Percentiles rank a stretch among this genome's conserved stretches.
These are phyloP conservation scores for Neofusicoccum ribis DNA, from an alignment of 2,329 filamentous ascomycete genomes.

Conservation along the genomic window DNA sequence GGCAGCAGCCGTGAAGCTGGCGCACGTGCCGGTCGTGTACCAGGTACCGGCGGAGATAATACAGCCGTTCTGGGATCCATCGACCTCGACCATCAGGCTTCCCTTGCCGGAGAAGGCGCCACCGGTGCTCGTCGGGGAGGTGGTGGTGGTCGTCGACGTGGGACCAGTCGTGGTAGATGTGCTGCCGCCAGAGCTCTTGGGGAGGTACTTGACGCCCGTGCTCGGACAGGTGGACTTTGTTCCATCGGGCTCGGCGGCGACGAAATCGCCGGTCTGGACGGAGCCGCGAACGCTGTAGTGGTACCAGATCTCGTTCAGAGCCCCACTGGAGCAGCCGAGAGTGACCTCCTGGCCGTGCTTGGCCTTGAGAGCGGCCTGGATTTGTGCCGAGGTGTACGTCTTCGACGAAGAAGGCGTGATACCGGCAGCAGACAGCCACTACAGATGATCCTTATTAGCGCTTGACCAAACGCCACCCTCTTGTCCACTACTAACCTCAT, in stretches of 20 bases:
- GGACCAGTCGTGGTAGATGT: slow-evolving; percentile 35
- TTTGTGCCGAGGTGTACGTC: slow-evolving; percentile 61
- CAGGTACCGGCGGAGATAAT: slow-evolving; percentile 67
- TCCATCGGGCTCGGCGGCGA: slow-evolving; percentile 58
- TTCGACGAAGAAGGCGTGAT: slow-evolving; percentile 55
- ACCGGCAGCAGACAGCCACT: slow-evolving; percentile 61
- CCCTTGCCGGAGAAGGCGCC: slow-evolving; percentile 57
- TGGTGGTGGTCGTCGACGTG: slow-evolving; percentile 27
- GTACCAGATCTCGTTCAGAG: slow-evolving; percentile 59
- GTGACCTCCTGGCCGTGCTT: slow-evolving; percentile 58
- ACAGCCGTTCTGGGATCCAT: slow-evolving; percentile 59
- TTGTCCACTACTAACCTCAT: slow-evolving; percentile 46
- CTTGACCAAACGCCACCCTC: not conserved
- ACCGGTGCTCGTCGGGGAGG: slow-evolving; percentile 29
- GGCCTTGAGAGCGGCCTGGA: slow-evolving; percentile 58
- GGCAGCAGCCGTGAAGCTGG: slow-evolving; percentile 60
- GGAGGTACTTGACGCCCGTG: slow-evolving; percentile 64
- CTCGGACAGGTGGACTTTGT: slow-evolving; percentile 63
- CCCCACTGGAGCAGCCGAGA: slow-evolving; percentile 55
- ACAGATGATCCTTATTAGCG: slow-evolving; percentile 18
- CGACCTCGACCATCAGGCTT: slow-evolving; percentile 57
- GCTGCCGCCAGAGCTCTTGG: slow-evolving; percentile 48
- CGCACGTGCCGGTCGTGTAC: slow-evolving; percentile 68
- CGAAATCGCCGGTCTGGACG: slow-evolving; percentile 61
- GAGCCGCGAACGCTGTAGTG: slow-evolving; percentile 64